Conservation (phyloP, 768 basidiomycete species). For the Phlegmacium glaucopus region DNA sequence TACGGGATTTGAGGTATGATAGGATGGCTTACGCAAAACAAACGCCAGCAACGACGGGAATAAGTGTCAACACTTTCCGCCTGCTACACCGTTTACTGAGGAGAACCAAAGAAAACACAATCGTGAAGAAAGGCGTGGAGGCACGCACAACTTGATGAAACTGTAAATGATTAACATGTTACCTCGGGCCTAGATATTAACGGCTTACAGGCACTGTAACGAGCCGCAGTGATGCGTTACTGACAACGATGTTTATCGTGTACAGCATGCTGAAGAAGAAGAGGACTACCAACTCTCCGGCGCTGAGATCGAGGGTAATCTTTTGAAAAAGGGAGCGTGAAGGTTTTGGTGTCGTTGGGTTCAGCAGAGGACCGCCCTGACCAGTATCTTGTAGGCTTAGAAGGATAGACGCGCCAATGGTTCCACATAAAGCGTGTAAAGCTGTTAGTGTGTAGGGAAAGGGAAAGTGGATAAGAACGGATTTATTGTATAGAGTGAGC, state of each 20-base stretch:
- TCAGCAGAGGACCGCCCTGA: conserved; percentile 1
- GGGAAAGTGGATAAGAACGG: conserved; percentile 86
- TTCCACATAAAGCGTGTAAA: conserved; percentile 83
- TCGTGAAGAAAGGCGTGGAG: conserved; percentile 89
- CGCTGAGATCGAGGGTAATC: conserved; percentile 32
- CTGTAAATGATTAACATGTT: conserved; percentile 33
- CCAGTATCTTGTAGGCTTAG: conserved; percentile 30
- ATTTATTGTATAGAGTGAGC: conserved; percentile 95
- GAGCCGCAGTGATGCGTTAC: conserved; percentile 84
- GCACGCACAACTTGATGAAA: conserved; percentile 98
- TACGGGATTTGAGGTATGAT: neutral
- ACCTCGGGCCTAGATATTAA: neutral
- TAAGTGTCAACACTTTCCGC: conserved; percentile 64
- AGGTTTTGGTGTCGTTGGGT: conserved; percentile 4
- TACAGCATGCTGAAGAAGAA: conserved; percentile 86
- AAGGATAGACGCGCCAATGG: conserved; percentile 72
- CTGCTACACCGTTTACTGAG: conserved; percentile 58
- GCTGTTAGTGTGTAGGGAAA: conserved; percentile 96
- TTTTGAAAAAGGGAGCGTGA: conserved; percentile 6
- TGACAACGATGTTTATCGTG: conserved; percentile 91
- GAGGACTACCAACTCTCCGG: conserved; percentile 59
- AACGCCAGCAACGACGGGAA: conserved; percentile 88
- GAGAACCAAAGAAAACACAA: conserved; percentile 69
- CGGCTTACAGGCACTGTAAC: conserved; percentile 84
- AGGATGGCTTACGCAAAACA: conserved; percentile 71